Evolutionary conservation across 1,284 basidiomycete species (phyloP).

Genomic region (Rhodotorula sp.): DNA sequence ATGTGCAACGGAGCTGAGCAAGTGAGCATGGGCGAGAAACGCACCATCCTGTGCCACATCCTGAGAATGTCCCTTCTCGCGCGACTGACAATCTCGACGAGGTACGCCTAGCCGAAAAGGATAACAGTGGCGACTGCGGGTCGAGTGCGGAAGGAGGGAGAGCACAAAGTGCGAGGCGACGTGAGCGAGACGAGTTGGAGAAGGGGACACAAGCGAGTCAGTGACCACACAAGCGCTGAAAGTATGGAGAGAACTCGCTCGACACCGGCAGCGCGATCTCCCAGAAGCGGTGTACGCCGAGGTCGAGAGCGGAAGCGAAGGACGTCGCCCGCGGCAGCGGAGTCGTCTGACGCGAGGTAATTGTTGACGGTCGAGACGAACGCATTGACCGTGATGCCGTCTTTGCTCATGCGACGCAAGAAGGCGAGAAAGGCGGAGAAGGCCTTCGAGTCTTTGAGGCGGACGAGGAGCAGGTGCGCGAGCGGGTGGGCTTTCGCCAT

Average conservation of each 20-base stretch:
- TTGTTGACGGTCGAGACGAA: no score
- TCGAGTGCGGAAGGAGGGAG: background rate
- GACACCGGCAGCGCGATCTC: constrained; percentile 63
- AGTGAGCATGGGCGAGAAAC: background rate
- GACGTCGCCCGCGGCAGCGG: no score
- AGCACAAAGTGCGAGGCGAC: fast-evolving
- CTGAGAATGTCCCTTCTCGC: background rate
- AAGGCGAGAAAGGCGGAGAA: no score
- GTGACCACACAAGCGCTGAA: background rate
- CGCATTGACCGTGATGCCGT: no score
- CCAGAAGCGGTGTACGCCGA: constrained; percentile 61
- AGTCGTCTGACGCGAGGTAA: no score
- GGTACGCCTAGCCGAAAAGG: constrained; percentile 61
- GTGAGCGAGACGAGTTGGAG: background rate
- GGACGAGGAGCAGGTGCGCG: no score
- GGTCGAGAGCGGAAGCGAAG: no score
- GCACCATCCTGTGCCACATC: constrained; percentile 8
- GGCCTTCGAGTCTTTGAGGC: no score
- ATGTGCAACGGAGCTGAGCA: background rate
- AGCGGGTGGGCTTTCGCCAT: no score
- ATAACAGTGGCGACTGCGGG: constrained; percentile 59
- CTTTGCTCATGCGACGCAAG: no score
- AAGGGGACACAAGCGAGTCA: background rate
- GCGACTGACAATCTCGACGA: constrained; percentile 52
- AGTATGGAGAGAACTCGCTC: background rate